Evolutionary conservation across 2,329 filamentous ascomycete genomes (phyloP).

Genomic region (Graphilbum fragrans): DNA sequence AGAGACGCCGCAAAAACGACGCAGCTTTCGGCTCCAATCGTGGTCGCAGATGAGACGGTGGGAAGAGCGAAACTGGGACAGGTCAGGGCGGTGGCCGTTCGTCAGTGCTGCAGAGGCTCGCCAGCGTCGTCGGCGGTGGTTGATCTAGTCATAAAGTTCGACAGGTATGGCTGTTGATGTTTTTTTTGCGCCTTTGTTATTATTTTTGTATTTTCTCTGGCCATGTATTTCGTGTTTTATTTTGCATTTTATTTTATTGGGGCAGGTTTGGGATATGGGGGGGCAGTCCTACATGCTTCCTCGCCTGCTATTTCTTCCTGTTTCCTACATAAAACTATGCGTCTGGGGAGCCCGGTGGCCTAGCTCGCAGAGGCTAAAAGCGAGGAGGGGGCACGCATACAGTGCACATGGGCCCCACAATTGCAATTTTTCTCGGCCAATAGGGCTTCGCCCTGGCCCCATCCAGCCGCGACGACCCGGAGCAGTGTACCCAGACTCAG

Average conservation of each 20-base stretch:
- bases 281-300: background rate
- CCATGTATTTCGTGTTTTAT: conserved; percentile 3
- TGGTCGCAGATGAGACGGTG: no score
- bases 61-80: no score
- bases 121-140: conserved; percentile 3
- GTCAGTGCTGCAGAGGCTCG: background rate
- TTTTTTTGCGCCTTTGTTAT: background rate
- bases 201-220: conserved; percentile 7
- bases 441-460: background rate
- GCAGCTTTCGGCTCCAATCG: no score
- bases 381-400: conserved; percentile 1
- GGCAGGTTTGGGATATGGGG: background rate
- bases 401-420: background rate
- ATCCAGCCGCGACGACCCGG: no score
- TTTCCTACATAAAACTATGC: background rate
- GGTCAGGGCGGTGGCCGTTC: background rate
- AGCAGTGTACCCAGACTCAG: no score
- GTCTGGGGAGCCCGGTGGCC: background rate
- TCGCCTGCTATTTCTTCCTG: background rate
- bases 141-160: conserved; percentile 1
- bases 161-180: background rate
- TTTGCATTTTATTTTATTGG: conserved; percentile 1
- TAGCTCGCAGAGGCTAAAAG: conserved; percentile 1
- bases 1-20: no score
- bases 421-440: background rate